Evolutionary conservation across 2,329 filamentous ascomycete species (phyloP), one percentile per base, ranked within the genome.

Genomic region (Mycosphaerella arachidis): DNA sequence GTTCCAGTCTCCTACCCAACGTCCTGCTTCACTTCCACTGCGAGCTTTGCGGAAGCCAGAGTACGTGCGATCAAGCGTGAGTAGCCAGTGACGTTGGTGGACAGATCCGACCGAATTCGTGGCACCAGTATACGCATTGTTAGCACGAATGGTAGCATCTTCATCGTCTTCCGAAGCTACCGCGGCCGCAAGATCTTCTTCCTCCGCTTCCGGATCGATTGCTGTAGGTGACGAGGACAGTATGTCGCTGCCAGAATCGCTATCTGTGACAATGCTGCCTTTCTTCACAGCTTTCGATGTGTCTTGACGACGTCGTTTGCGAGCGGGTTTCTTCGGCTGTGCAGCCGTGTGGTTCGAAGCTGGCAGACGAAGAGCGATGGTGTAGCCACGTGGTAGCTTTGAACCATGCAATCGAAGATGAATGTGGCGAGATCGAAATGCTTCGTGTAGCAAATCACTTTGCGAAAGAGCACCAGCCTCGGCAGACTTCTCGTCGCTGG

Each of bases 51-150:
- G 71, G 57, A 90, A 88, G 4, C 86, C 86, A 53, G 82, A 85
- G 4, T 78, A 81, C 29, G 68, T 70, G 12, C 84, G 78, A 67
- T 90, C 87, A 1, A 90, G 75, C 10, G 82, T 82, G 18, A 89
- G 67, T 60, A 84, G 88, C 88, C 86, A 90, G 46, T 79, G 78
- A 5, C 87, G 80, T 70, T 90, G 86, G 66, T 90, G 82, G 4
- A 90, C 76, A 40, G 86, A 89, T 6, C 82, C 84, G 45, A 90
- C 86, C 2, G 79, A 82, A 67, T 90, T 90, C 1, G 68, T 77
- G 0, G 88, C 85, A 5, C 87, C 87, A 0, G 82, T 75, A 67
- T 90, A 90, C 4, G 87, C 85, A 66, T 90, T 90, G 6, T 81
- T 84, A 1, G 71, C 70, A 7, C 84, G 81, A 27, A 87, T 78